A percentile compares a stretch with the other conserved stretches of the same genome.
phyloP scores from a whole-genome alignment of 805 yeast genomes.

The Candida ipomoeae region DNA sequence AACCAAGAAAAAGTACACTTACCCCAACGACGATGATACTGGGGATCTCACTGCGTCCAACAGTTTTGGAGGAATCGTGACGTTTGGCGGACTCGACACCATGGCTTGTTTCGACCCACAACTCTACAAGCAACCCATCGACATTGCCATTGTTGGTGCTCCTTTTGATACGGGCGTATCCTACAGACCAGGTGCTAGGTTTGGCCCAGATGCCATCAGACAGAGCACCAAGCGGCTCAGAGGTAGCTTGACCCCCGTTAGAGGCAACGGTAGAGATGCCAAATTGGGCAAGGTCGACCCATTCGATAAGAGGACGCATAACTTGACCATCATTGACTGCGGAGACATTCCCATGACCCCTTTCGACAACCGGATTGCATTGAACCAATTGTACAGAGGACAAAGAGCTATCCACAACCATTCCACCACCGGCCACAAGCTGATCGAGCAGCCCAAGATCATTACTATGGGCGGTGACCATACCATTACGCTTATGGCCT shows the following conservation, averaged over 20 bases:
- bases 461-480: conserved; percentile 63
- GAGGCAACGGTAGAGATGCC: conserved; percentile 23
- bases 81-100: conserved; percentile 49
- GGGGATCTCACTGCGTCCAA: conserved; percentile 20
- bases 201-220: conserved; percentile 54
- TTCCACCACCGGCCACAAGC: conserved; percentile 13
- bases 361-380: conserved; percentile 59
- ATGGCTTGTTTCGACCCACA: conserved; percentile 45
- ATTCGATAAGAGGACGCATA: conserved; percentile 39
- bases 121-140: conserved; percentile 22
- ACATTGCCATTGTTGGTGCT: conserved; percentile 56
- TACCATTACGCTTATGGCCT: conserved; percentile 49
- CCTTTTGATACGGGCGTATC: conserved; percentile 58
- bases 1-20: conserved; percentile 19
- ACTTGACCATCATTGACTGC: conserved; percentile 48
- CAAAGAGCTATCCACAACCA: conserved; percentile 46
- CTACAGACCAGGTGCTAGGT: conserved; percentile 54
- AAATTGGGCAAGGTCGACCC: conserved; percentile 47
- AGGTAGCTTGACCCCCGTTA: conserved; percentile 35
- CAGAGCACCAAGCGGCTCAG: conserved; percentile 44
- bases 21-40: conserved; percentile 36
- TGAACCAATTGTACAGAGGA: conserved; percentile 59
- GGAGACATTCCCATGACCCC: conserved; percentile 69
- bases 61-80: conserved; percentile 48
- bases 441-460: conserved; percentile 32